Conservation (phyloP, 2,329 filamentous ascomycete species). For the Colletotrichum tofieldiae region DNA sequence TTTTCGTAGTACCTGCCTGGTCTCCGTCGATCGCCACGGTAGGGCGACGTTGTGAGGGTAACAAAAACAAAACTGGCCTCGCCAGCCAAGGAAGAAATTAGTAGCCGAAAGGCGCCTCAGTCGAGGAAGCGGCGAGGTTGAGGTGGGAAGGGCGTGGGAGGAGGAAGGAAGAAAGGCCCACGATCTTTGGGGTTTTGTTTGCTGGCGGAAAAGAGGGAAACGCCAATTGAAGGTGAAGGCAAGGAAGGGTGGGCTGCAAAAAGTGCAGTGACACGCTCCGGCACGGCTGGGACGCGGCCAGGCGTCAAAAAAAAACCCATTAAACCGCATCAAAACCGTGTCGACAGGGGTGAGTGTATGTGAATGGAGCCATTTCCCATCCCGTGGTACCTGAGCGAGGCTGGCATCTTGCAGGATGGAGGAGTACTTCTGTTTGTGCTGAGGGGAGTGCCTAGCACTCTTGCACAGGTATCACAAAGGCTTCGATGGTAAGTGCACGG, state of each 20-base stretch:
- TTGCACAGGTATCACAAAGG: not conserved
- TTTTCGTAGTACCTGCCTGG: not conserved
- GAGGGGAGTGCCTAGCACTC: not conserved
- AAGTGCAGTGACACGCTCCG: slow-evolving; percentile 40
- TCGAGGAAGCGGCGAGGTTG: slow-evolving; percentile 3
- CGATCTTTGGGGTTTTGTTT: slow-evolving; percentile 25
- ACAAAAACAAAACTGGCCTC: not conserved
- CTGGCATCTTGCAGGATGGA: not conserved
- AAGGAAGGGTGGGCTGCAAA: slow-evolving; percentile 38
- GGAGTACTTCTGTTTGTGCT: slow-evolving; percentile 11
- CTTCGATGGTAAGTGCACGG: slow-evolving; percentile 22
- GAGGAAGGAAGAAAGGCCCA: slow-evolving; percentile 16
- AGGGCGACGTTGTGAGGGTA: not conserved
- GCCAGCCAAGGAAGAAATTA: slow-evolving; percentile 10
- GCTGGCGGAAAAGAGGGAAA: slow-evolving; percentile 14
- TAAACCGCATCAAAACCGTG: slow-evolving; percentile 35
- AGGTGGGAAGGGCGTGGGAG: slow-evolving; percentile 8
- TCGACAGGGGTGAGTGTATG: slow-evolving; percentile 24
- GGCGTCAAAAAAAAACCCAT: slow-evolving; percentile 30
- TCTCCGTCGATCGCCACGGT: not conserved
- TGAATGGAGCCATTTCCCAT: not conserved
- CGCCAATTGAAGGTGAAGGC: slow-evolving; percentile 6
- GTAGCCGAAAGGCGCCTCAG: not conserved
- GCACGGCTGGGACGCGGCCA: slow-evolving; percentile 31
- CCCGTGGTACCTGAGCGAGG: not conserved